phyloP scores from a whole-genome alignment of 1,284 basidiomycete genomes.

The Sporisorium scitamineum region DNA sequence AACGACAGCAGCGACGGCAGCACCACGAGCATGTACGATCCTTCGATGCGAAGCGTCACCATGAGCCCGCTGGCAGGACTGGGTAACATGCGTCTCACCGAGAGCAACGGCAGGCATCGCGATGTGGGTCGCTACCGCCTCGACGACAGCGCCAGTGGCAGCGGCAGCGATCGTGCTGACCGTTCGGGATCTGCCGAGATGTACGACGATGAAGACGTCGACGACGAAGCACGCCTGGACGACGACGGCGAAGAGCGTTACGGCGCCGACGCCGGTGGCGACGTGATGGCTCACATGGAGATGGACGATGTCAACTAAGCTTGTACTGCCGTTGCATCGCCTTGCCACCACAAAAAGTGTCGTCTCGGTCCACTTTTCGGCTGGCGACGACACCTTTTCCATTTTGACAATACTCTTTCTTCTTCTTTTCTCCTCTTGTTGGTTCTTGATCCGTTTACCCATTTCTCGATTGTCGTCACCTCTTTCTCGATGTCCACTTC shows the following conservation, averaged over 20 bases:
- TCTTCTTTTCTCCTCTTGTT: neutral
- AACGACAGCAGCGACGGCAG: conserved; percentile 56
- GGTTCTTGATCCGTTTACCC: neutral
- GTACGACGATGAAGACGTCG: conserved; percentile 67
- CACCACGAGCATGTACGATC: conserved; percentile 47
- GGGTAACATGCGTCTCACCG: conserved; percentile 45
- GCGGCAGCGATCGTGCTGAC: conserved; percentile 43
- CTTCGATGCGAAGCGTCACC: conserved; percentile 42
- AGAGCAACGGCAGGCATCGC: conserved; percentile 23
- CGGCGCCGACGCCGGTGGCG: conserved; percentile 62
- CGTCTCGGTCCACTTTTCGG: neutral
- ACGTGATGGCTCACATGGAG: conserved; percentile 67
- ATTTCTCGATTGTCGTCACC: neutral
- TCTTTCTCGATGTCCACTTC: conserved; percentile 3
- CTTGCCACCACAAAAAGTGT: neutral
- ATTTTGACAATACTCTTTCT: neutral
- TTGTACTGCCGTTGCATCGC: neutral
- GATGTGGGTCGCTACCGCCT: conserved; percentile 26
- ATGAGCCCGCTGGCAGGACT: conserved; percentile 52
- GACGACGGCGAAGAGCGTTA: conserved; percentile 65
- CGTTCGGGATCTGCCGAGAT: conserved; percentile 49
- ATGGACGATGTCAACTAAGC: conserved; percentile 63
- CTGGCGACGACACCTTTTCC: neutral
- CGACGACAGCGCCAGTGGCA: conserved; percentile 44
- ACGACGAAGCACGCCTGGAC: conserved; percentile 36